Percentiles rank a stretch among this genome's conserved stretches.
Conservation (phyloP, 768 basidiomycete genomes). For the Lepiota subincarnata region DNA sequence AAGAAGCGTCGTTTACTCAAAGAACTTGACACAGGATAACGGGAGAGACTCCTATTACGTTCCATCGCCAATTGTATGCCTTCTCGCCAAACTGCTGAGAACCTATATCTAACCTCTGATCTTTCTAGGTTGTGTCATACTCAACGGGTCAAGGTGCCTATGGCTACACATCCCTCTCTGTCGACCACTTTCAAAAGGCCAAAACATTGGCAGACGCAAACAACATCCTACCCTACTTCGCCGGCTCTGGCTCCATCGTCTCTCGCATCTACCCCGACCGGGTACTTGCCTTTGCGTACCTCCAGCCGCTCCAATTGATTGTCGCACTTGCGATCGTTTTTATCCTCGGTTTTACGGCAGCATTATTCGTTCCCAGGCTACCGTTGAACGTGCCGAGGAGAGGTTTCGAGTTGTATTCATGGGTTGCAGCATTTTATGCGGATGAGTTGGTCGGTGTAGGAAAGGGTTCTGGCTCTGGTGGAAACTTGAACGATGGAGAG, state of each 20-base stretch:
- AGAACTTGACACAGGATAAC: conserved; percentile 26
- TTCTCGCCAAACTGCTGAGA: not conserved
- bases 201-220: conserved; percentile 35
- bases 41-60: conserved; percentile 35
- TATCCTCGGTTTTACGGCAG: conserved; percentile 28
- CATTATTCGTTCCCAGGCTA: conserved; percentile 22
- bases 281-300: conserved; percentile 22
- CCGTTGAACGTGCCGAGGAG: conserved; percentile 20
- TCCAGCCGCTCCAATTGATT: conserved; percentile 21
- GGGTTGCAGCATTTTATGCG: conserved; percentile 22
- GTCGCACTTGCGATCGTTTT: conserved; percentile 21
- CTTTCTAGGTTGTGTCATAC: conserved; percentile 30
- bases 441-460: conserved; percentile 15
- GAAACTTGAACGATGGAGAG: not conserved
- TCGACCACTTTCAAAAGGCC: conserved; percentile 26
- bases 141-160: conserved; percentile 31
- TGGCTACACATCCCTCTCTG: conserved; percentile 36
- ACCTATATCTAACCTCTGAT: not conserved
- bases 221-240: conserved; percentile 39
- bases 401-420: conserved; percentile 24
- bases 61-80: conserved; percentile 35
- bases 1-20: not conserved
- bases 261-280: conserved; percentile 32
- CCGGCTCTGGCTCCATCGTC: conserved; percentile 30
- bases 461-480: not conserved